Evolutionary conservation across 2,329 filamentous ascomycete genomes (phyloP), one percentile per base, ranked within the genome.

Genomic region (Rhynchosporium agropyri): DNA sequence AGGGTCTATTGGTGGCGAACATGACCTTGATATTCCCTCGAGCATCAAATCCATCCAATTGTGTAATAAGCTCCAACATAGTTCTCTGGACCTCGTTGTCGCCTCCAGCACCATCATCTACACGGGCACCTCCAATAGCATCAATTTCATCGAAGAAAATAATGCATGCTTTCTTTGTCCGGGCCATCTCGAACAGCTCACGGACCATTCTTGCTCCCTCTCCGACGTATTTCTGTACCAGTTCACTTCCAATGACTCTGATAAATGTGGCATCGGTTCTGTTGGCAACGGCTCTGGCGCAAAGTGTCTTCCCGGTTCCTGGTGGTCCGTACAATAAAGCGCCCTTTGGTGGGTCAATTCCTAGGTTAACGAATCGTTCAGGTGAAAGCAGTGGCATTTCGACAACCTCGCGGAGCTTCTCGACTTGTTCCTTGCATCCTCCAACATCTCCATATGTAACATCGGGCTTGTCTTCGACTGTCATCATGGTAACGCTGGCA

Each of bases 111-210:
- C 94, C 94, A 72, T 98, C 94, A 73, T 98, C 94, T 75, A 98
- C 97, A 77, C 94, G 91, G 45, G 94, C 94, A 71, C 94, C 94
- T 75, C 94, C 94, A 61, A 98, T 91, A 55, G 94, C 94, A 77
- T 98, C 94, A 67, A 98, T 95, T 80, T 99, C 95, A 76, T 99
- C 95, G 74, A 97, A 96, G 87, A 99, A 99, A 80, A 99, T 99
- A 76, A 99, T 99, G 79, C 95, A 99, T 0, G 95, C 95, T 80
- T 99, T 99, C 85, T 99, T 99, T 62, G 95, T 98, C 71, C 95
- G 88, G 9, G 95, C 95, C 95, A 99, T 99, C 80, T 99, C 95
- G 77, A 99, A 99, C 2, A 99, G 85, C 80, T 99, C 95, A 73
- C 95, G 89, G 26, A 99, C 95, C 95, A 99, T 99, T 72, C 96